A percentile compares a stretch with the other conserved stretches of the same genome.
Conservation (phyloP, 305 asterid species). For the Stenogyne calaminthoides region DNA sequence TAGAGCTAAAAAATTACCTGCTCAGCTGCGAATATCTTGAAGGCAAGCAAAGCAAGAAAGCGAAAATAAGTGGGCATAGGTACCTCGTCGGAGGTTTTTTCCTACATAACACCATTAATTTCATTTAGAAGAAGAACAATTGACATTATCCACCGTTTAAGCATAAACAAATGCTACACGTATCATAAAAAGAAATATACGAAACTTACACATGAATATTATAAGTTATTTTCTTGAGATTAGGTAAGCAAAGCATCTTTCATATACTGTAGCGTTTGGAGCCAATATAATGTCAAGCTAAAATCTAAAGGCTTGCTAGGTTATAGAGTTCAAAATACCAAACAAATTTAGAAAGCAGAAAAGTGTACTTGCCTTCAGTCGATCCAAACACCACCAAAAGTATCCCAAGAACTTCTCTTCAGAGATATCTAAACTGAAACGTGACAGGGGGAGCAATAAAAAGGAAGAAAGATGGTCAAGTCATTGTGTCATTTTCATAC, state of each 20-base stretch:
- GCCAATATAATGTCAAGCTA: constrained; percentile 7
- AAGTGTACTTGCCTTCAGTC: constrained; percentile 67
- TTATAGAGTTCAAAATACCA: not conserved
- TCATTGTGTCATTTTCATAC: constrained; percentile 17
- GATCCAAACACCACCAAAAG: constrained; percentile 97
- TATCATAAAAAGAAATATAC: not conserved
- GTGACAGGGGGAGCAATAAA: constrained; percentile 17
- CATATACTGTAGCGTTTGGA: not conserved
- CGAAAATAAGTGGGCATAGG: constrained; percentile 98
- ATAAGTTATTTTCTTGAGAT: not conserved
- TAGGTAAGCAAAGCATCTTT: constrained; percentile 6
- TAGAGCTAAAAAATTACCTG: constrained; percentile 47
- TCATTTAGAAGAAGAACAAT: constrained; percentile 24
- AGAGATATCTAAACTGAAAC: constrained; percentile 67
- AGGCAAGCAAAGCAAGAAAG: constrained; percentile 94
- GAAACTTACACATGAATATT: constrained; percentile 6
- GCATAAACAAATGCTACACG: constrained; percentile 5
- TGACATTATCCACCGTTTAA: not conserved
- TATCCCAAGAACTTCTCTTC: constrained; percentile 92
- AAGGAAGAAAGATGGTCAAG: constrained; percentile 18
- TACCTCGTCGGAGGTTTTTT: constrained; percentile 54
- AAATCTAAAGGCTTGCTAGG: not conserved
- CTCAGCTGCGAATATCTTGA: constrained; percentile 91
- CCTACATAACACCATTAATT: constrained; percentile 46
- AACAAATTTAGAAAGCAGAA: constrained; percentile 12